Conservation (phyloP, 106 monocot genomes). For the Alisma plantagoaquatica region DNA sequence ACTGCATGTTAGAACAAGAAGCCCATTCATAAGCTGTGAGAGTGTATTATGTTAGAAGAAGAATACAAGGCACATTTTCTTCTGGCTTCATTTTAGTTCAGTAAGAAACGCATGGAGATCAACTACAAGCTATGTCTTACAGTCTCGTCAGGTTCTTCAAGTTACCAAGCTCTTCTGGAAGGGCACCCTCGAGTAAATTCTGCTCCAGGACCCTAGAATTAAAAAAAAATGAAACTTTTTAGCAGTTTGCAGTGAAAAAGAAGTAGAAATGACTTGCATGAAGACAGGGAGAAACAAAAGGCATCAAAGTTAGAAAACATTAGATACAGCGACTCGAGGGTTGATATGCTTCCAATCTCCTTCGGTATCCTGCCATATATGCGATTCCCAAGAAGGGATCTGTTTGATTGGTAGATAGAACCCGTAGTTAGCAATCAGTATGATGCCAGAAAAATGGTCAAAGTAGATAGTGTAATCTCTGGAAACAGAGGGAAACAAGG, state of each 20-base stretch:
- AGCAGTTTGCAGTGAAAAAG: not conserved
- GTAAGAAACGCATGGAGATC: not conserved
- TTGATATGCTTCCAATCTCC: constrained; percentile 12
- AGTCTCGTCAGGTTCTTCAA: constrained; percentile 6
- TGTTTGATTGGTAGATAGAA: not conserved
- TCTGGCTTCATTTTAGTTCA: not conserved
- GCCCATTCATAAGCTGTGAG: not conserved
- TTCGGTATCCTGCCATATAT: constrained; percentile 10
- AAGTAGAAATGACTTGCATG: not conserved
- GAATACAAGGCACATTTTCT: too few species aligned
- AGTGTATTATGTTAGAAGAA: too few species aligned
- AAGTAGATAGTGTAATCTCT: not conserved
- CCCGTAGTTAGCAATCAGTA: not conserved
- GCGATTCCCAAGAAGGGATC: constrained; percentile 11
- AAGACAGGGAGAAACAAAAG: not conserved
- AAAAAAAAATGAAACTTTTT: not conserved
- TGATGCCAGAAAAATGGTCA: not conserved
- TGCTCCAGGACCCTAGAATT: constrained; percentile 13
- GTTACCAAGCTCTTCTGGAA: constrained; percentile 11
- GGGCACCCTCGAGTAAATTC: constrained; percentile 9
- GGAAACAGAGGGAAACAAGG: not conserved
- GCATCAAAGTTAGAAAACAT: not conserved
- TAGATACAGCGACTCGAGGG: constrained; percentile 7
- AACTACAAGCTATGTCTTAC: not conserved
- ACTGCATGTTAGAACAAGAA: not conserved